Evolutionary conservation across 2,329 filamentous ascomycete species (phyloP).

Genomic region (Westerdykella ornata): DNA sequence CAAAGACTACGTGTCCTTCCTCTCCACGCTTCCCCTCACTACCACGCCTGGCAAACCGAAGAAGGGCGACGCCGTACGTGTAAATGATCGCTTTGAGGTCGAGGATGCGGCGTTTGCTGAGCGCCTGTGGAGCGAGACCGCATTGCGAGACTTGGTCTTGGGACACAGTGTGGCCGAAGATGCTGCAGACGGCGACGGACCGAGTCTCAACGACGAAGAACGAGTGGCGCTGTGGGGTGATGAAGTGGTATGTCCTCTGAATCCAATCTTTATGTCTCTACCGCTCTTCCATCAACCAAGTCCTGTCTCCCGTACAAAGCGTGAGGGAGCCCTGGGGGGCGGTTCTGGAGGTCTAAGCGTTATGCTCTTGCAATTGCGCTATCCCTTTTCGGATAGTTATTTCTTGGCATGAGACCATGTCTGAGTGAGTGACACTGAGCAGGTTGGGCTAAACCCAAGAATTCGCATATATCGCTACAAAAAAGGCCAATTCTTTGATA

Average conservation of each 20-base stretch:
- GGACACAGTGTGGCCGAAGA: slow-evolving; percentile 28
- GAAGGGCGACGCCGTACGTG: slow-evolving; percentile 70
- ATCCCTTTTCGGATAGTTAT: not conserved
- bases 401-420: not conserved
- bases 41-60: slow-evolving; percentile 76
- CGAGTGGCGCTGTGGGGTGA: slow-evolving; percentile 61
- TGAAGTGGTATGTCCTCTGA: slow-evolving; percentile 45
- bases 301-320: too few species aligned
- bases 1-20: slow-evolving; percentile 67
- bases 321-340: too few species aligned
- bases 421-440: not conserved
- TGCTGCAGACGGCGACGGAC: slow-evolving; percentile 8
- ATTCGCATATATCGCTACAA: slow-evolving; percentile 85
- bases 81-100: slow-evolving; percentile 85
- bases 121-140: slow-evolving; percentile 69
- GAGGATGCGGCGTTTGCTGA: slow-evolving; percentile 68
- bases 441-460: slow-evolving; percentile 74
- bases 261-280: too few species aligned
- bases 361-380: too few species aligned
- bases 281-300: too few species aligned
- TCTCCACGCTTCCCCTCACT: slow-evolving; percentile 61
- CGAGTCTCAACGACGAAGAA: slow-evolving; percentile 24
- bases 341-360: too few species aligned
- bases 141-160: slow-evolving; percentile 55
- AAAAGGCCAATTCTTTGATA: slow-evolving; percentile 82